phyloP scores from a whole-genome alignment of 163 green algal species.

The Coccomyxa subellipsoidea region DNA sequence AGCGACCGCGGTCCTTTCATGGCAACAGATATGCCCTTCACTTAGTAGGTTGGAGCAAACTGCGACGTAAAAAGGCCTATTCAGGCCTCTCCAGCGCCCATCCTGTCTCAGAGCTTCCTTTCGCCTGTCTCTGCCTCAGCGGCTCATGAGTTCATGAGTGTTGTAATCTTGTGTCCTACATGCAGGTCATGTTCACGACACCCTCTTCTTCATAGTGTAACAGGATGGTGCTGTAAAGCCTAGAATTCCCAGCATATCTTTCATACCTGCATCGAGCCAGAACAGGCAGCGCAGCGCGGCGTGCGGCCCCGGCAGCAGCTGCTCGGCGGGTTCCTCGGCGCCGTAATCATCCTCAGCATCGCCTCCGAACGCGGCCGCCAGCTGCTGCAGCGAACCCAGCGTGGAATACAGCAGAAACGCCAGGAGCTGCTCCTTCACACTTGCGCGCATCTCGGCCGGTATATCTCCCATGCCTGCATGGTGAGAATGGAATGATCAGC shows the following conservation, averaged over 20 bases:
- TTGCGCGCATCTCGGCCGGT: slow-evolving; percentile 8
- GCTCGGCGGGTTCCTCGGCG: background rate
- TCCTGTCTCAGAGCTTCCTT: no score
- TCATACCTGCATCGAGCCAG: slow-evolving; percentile 42
- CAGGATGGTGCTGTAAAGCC: no score
- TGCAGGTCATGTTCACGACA: no score
- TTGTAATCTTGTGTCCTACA: no score
- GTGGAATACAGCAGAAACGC: slow-evolving; percentile 45
- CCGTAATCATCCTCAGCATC: background rate
- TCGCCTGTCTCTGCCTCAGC: no score
- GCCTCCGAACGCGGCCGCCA: slow-evolving; percentile 6
- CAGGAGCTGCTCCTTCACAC: slow-evolving; percentile 34
- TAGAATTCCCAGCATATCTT: no score
- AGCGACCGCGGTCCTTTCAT: no score
- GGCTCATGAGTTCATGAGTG: no score
- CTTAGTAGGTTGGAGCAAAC: no score
- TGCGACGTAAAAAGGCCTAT: background rate
- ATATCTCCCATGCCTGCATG: background rate
- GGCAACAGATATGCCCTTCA: no score
- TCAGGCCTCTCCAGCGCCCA: no score
- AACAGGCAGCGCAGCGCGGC: slow-evolving; percentile 63
- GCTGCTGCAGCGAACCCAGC: slow-evolving; percentile 12
- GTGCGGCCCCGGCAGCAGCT: slow-evolving; percentile 34
- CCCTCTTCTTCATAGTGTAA: no score
- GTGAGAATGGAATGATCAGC: background rate